phyloP scores from a whole-genome alignment of 2,329 filamentous ascomycete genomes.

The Monilinia fructigena region DNA sequence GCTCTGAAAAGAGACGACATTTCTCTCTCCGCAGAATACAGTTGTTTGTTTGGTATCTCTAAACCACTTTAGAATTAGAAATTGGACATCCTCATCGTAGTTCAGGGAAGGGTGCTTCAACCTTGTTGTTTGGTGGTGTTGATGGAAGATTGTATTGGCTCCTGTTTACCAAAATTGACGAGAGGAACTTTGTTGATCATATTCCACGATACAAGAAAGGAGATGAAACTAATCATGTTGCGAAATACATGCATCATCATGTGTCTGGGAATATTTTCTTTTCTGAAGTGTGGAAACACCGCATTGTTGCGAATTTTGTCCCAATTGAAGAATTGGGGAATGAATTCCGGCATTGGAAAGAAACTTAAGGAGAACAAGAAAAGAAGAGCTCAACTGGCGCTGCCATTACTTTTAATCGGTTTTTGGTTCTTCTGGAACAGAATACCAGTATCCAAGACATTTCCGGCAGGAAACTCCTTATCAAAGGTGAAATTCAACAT shows the following conservation, averaged over 20 bases:
- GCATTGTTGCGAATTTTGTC: constrained; percentile 8
- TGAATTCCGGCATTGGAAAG: constrained; percentile 20
- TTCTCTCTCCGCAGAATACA: constrained; percentile 32
- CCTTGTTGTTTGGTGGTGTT: constrained; percentile 10
- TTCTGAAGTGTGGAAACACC: constrained; percentile 10
- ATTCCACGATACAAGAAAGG: constrained; percentile 16
- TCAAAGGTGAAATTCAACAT: not conserved
- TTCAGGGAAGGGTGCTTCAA: constrained; percentile 11
- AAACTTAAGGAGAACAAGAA: constrained; percentile 2
- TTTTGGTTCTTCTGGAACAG: constrained; percentile 7
- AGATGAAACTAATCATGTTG: constrained; percentile 4
- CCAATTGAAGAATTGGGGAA: constrained; percentile 23
- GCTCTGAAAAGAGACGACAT: constrained; percentile 10
- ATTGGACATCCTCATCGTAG: constrained; percentile 27
- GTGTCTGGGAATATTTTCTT: constrained; percentile 14
- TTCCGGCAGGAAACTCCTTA: not conserved
- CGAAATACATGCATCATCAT: constrained; percentile 6
- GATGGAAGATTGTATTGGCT: constrained; percentile 22
- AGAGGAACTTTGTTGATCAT: not conserved
- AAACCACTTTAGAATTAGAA: constrained; percentile 19
- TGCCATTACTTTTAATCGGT: constrained; percentile 9
- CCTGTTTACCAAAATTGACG: constrained; percentile 17
- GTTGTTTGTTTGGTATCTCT: constrained; percentile 33
- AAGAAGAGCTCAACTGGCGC: constrained; percentile 8
- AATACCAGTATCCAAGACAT: not conserved